Percentiles rank a stretch among this genome's conserved stretches.
Evolutionary conservation across 805 yeast species (phyloP).

Genomic region (Saturnispora halmiae): DNA sequence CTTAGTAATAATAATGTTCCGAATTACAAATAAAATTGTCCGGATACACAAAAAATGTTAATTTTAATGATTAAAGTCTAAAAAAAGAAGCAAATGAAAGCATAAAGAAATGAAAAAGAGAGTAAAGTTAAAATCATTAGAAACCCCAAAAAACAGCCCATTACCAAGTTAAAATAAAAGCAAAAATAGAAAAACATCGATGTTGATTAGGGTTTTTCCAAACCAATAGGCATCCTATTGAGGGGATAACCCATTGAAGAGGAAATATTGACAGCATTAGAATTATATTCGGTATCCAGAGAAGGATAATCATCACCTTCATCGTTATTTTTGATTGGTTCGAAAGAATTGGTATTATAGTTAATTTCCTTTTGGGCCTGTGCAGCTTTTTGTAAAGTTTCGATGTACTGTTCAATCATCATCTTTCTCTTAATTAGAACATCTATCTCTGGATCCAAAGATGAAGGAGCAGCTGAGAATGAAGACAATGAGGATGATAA

Average conservation of each 20-base stretch:
- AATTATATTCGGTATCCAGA: neutral
- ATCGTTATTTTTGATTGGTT: neutral
- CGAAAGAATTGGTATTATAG: neutral
- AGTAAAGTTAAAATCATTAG: too few species aligned
- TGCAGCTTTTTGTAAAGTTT: constrained; percentile 6
- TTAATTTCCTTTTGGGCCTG: neutral
- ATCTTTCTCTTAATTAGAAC: constrained; percentile 1
- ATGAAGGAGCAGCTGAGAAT: neutral
- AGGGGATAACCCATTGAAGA: neutral
- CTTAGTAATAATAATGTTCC: too few species aligned
- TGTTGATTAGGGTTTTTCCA: too few species aligned
- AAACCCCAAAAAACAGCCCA: too few species aligned
- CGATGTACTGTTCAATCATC: constrained; percentile 2
- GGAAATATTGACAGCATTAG: neutral
- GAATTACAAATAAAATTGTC: too few species aligned
- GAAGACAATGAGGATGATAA: neutral
- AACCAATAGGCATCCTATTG: too few species aligned
- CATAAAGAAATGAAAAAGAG: too few species aligned
- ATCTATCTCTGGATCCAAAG: constrained; percentile 4
- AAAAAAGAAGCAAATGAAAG: too few species aligned
- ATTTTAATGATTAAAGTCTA: too few species aligned
- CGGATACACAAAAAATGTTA: too few species aligned
- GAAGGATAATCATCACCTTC: constrained; percentile 2
- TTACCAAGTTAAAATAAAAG: too few species aligned
- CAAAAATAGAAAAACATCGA: too few species aligned